phyloP scores from a whole-genome alignment of 139 green algal genomes.

The Chlorella sorokiniana region DNA sequence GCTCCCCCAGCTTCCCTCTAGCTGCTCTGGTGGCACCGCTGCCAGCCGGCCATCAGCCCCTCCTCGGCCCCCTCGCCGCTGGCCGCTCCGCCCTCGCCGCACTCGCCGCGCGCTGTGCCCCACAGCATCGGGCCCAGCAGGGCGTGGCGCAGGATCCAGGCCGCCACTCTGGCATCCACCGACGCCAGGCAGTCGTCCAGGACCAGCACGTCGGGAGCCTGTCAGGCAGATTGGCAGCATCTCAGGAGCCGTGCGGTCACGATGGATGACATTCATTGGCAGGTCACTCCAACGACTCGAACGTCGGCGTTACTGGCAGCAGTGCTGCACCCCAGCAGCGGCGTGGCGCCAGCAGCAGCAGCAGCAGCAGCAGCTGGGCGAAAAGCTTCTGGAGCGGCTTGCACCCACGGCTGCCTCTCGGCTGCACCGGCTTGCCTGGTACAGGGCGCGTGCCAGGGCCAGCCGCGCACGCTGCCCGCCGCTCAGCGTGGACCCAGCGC shows the following conservation, averaged over 20 bases:
- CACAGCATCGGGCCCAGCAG: constrained; percentile 52
- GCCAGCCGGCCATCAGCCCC: constrained; percentile 19
- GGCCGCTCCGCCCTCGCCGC: neutral
- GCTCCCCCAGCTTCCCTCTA: neutral
- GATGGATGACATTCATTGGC: too few species aligned
- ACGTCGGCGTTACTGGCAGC: too few species aligned
- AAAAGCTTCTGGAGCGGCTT: too few species aligned
- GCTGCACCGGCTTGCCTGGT: constrained; percentile 40
- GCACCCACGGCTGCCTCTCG: too few species aligned
- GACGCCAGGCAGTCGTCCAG: constrained; percentile 72
- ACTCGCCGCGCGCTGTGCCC: constrained; percentile 24
- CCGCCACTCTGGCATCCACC: constrained; percentile 64
- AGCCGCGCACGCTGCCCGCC: constrained; percentile 65
- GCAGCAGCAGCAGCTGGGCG: too few species aligned
- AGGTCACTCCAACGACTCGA: too few species aligned
- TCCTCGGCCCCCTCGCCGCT: constrained; percentile 30
- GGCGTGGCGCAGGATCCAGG: constrained; percentile 44
- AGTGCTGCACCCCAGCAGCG: too few species aligned
- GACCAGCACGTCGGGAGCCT: constrained; percentile 44
- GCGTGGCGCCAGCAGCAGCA: too few species aligned
- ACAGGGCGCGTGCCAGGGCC: constrained; percentile 71
- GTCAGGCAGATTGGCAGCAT: neutral
- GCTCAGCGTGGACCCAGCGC: constrained; percentile 56
- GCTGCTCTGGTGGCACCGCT: neutral
- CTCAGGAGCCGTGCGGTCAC: too few species aligned